Evolutionary conservation across 2,329 filamentous ascomycete species (phyloP).

Genomic region (Hypoxylon sp.): DNA sequence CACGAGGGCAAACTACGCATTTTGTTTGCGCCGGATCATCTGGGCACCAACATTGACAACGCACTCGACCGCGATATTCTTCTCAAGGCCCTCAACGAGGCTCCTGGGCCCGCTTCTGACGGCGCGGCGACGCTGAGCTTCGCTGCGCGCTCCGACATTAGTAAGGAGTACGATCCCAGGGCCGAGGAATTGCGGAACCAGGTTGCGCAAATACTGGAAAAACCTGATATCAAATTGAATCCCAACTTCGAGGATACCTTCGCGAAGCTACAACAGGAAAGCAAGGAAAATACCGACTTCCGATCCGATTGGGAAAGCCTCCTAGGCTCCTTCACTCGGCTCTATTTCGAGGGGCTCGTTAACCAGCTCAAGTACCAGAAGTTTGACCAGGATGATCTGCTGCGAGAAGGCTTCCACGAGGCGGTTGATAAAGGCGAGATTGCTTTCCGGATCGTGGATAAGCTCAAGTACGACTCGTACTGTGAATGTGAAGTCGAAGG

Average conservation of each 20-base stretch:
- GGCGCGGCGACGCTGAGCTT: slow-evolving; percentile 58
- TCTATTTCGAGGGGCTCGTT: slow-evolving; percentile 64
- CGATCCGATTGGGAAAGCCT: slow-evolving; percentile 61
- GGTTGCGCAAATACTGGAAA: slow-evolving; percentile 56
- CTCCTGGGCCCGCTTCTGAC: slow-evolving; percentile 40
- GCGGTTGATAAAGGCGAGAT: slow-evolving; percentile 61
- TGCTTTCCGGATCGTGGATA: slow-evolving; percentile 64
- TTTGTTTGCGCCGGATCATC: slow-evolving; percentile 60
- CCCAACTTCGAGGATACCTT: slow-evolving; percentile 64
- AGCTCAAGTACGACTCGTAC: slow-evolving; percentile 59
- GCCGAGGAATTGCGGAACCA: slow-evolving; percentile 59
- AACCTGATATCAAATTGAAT: slow-evolving; percentile 61
- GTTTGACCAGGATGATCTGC: slow-evolving; percentile 64
- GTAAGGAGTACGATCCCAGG: slow-evolving; percentile 61
- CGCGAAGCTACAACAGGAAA: slow-evolving; percentile 58
- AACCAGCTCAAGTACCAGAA: slow-evolving; percentile 61
- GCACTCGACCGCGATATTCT: slow-evolving; percentile 58
- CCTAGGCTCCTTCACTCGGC: slow-evolving; percentile 59
- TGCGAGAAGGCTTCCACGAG: slow-evolving; percentile 65
- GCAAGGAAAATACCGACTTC: slow-evolving; percentile 51
- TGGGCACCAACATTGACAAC: slow-evolving; percentile 64
- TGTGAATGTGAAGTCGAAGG: slow-evolving; percentile 65
- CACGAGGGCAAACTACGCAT: slow-evolving; percentile 63
- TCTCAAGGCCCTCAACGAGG: slow-evolving; percentile 63
- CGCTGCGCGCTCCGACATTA: slow-evolving; percentile 60